A percentile compares a stretch with the other conserved stretches of the same genome.
These are phyloP conservation scores for Grosmannia huntii DNA, from an alignment of 2,329 filamentous ascomycete species.

Conservation along the genomic window DNA sequence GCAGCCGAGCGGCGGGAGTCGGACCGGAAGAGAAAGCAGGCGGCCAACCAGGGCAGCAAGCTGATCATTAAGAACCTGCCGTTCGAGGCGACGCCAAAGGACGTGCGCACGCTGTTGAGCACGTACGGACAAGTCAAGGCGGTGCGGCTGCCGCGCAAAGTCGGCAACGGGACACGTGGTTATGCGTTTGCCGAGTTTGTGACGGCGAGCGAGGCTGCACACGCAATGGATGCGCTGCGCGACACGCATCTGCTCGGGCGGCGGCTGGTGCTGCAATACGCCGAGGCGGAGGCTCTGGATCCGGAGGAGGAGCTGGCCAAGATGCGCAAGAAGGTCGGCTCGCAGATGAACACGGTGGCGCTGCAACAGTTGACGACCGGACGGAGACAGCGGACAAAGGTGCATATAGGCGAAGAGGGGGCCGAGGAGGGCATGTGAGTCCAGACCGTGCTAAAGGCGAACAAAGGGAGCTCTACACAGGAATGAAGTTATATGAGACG, in stretches of 20 bases:
- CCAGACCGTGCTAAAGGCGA: neutral
- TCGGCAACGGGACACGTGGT: slow-evolving; percentile 75
- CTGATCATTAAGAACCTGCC: slow-evolving; percentile 97
- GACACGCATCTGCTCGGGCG: slow-evolving; percentile 90
- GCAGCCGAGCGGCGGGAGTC: slow-evolving; percentile 75
- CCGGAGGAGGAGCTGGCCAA: slow-evolving; percentile 92
- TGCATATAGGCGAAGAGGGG: slow-evolving; percentile 67
- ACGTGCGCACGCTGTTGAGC: slow-evolving; percentile 72
- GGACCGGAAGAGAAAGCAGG: slow-evolving; percentile 69
- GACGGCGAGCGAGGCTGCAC: slow-evolving; percentile 68
- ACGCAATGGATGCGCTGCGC: slow-evolving; percentile 79
- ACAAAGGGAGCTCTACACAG: neutral
- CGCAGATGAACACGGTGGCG: slow-evolving; percentile 81
- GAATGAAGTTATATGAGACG: slow-evolving; percentile 17
- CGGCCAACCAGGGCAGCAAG: slow-evolving; percentile 63
- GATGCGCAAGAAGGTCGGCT: slow-evolving; percentile 91
- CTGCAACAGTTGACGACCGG: slow-evolving; percentile 76
- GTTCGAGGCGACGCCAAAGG: slow-evolving; percentile 89
- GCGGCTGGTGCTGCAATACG: slow-evolving; percentile 81
- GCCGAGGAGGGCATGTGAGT: slow-evolving; percentile 17
- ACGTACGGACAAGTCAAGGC: slow-evolving; percentile 87
- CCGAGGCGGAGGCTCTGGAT: slow-evolving; percentile 76
- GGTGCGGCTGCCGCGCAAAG: slow-evolving; percentile 89
- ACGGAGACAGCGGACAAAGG: slow-evolving; percentile 61
- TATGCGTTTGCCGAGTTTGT: slow-evolving; percentile 92